Evolutionary conservation across 176 grass and related monocot genomes (phyloP).

Genomic region (Pontederia crassipes): DNA sequence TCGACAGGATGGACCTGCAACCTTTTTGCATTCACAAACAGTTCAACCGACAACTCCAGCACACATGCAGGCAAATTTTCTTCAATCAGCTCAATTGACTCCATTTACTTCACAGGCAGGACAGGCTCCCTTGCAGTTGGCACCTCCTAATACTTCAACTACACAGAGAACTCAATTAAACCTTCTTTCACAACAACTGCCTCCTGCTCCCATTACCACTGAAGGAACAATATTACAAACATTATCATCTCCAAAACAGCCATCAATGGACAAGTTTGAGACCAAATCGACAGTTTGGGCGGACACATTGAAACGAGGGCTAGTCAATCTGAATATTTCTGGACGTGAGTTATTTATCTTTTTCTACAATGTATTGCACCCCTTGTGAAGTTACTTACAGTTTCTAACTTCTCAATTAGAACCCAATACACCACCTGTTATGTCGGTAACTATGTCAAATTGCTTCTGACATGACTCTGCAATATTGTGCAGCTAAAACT

Average conservation of each 20-base stretch:
- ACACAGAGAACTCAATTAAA: neutral
- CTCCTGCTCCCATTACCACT: neutral
- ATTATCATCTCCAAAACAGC: slow-evolving; percentile 7
- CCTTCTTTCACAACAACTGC: neutral
- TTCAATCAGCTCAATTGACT: neutral
- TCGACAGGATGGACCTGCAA: slow-evolving; percentile 26
- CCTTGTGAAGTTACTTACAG: neutral
- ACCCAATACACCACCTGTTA: neutral
- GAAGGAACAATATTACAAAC: slow-evolving; percentile 10
- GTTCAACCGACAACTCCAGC: neutral
- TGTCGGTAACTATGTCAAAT: neutral
- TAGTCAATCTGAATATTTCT: slow-evolving; percentile 75
- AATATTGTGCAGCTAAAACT: slow-evolving; percentile 58
- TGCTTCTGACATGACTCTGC: slow-evolving; percentile 12
- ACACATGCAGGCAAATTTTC: neutral
- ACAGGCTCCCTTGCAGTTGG: neutral
- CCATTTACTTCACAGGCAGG: neutral
- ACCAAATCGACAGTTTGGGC: slow-evolving; percentile 75
- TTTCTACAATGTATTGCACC: neutral
- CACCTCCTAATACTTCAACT: neutral
- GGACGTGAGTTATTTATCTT: slow-evolving; percentile 37
- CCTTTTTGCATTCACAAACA: slow-evolving; percentile 8
- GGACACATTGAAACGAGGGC: slow-evolving; percentile 75
- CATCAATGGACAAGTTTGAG: slow-evolving; percentile 17
- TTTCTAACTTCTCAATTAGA: too few relatives aligned